A percentile compares a stretch with the other conserved stretches of the same genome.
phyloP scores from a whole-genome alignment of 192 early-diverging fungal genomes.

The Linnemannia zychae region DNA sequence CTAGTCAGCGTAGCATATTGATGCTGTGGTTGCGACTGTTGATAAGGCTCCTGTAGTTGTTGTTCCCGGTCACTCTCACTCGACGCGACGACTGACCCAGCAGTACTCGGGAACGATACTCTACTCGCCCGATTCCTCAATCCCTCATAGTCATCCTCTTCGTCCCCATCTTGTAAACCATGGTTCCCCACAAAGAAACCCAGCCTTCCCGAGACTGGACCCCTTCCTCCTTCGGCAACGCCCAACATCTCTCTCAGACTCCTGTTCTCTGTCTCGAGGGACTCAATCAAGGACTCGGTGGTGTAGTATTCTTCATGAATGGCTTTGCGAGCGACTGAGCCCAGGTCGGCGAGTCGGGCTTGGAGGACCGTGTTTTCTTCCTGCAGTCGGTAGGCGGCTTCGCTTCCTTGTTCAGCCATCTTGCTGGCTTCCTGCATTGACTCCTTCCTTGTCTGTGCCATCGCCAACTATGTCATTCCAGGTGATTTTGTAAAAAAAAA shows the following conservation, averaged over 20 bases:
- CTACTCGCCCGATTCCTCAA: constrained; percentile 11
- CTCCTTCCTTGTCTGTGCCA: constrained; percentile 46
- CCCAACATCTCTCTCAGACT: constrained; percentile 47
- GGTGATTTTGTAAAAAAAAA: too few relatives aligned
- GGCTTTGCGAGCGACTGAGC: constrained; percentile 30
- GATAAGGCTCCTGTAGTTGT: neutral
- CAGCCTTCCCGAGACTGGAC: neutral
- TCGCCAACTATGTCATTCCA: constrained; percentile 30
- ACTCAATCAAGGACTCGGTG: constrained; percentile 48
- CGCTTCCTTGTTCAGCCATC: constrained; percentile 50
- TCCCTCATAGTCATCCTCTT: constrained; percentile 16
- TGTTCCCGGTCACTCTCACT: constrained; percentile 48
- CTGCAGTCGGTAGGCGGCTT: constrained; percentile 29
- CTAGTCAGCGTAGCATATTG: neutral
- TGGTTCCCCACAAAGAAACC: constrained; percentile 7
- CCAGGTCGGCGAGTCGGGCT: constrained; percentile 31
- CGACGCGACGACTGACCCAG: constrained; percentile 37
- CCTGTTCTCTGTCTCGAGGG: constrained; percentile 45
- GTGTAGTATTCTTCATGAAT: constrained; percentile 49
- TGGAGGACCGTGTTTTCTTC: constrained; percentile 44
- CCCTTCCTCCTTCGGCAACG: constrained; percentile 18
- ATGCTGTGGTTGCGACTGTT: neutral
- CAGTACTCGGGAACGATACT: constrained; percentile 51
- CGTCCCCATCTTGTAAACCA: constrained; percentile 2
- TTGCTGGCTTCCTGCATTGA: constrained; percentile 50